These are phyloP conservation scores for Aspergillus sojae DNA, from an alignment of 2,329 filamentous ascomycete genomes.

Conservation along the genomic window DNA sequence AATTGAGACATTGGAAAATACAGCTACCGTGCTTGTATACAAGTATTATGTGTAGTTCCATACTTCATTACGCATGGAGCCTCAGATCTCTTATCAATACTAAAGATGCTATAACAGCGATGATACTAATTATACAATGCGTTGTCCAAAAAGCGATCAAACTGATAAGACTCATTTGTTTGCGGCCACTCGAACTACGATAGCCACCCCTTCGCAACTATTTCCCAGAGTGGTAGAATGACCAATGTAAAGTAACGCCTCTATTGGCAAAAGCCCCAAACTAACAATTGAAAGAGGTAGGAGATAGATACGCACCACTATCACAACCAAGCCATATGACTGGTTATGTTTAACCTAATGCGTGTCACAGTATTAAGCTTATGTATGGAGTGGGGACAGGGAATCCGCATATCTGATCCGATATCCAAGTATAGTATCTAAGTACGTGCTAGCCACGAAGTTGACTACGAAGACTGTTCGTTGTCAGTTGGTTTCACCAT, in stretches of 20 bases:
- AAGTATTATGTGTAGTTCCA: neutral
- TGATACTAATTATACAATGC: too few relatives aligned
- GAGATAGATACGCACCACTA: neutral
- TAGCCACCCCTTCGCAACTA: too few relatives aligned
- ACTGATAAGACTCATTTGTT: too few relatives aligned
- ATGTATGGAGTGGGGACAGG: neutral
- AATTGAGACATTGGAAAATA: neutral
- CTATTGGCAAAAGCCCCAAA: too few relatives aligned
- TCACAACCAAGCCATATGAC: neutral
- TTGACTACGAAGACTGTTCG: too few relatives aligned
- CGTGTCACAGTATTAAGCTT: neutral
- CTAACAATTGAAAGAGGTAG: neutral
- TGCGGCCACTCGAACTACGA: too few relatives aligned
- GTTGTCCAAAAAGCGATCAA: too few relatives aligned
- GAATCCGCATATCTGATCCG: neutral
- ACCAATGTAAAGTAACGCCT: too few relatives aligned
- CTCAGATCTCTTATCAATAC: too few relatives aligned
- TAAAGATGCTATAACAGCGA: too few relatives aligned
- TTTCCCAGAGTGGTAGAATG: too few relatives aligned
- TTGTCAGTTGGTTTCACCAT: too few relatives aligned
- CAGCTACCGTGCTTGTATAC: neutral
- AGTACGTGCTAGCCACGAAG: neutral
- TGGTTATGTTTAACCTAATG: neutral
- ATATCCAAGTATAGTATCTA: neutral
- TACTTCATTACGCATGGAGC: neutral